Conservation (phyloP, 805 yeast genomes). For the Candida adriatica region DNA sequence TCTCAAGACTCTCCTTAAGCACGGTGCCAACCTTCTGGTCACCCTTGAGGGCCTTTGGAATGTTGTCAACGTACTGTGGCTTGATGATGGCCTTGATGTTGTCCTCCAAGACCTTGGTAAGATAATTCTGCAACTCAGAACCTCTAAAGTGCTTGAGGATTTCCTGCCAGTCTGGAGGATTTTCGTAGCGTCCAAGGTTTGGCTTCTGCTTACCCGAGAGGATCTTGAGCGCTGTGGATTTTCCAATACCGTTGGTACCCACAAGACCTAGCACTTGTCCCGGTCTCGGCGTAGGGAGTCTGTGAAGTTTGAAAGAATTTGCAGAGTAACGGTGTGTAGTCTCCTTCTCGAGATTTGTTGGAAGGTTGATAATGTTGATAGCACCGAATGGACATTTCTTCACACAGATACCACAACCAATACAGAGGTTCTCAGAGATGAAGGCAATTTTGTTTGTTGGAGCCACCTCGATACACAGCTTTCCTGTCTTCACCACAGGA, state of each 20-base stretch:
- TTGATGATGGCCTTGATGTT: conserved; percentile 93
- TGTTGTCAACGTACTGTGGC: conserved; percentile 97
- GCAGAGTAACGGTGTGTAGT: conserved; percentile 98
- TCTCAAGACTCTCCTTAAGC: conserved; percentile 69
- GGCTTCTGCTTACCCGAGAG: conserved; percentile 98
- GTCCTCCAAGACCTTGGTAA: conserved; percentile 90
- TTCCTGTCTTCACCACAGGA: conserved; percentile 98
- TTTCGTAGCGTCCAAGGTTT: conserved; percentile 87
- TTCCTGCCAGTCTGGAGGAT: conserved; percentile 97
- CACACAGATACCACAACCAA: conserved; percentile 99
- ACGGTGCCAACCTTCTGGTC: conserved; percentile 80
- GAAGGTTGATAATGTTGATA: conserved; percentile 89
- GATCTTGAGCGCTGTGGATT: conserved; percentile 93
- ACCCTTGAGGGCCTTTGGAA: conserved; percentile 93
- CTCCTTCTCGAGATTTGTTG: conserved; percentile 87
- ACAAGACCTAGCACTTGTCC: conserved; percentile 97
- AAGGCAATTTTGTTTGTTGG: conserved; percentile 91
- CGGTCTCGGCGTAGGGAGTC: conserved; percentile 97
- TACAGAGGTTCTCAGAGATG: conserved; percentile 89
- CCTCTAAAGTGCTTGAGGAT: conserved; percentile 91
- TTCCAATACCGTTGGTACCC: conserved; percentile 99
- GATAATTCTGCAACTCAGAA: conserved; percentile 92
- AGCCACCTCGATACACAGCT: conserved; percentile 92
- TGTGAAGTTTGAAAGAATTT: conserved; percentile 92
- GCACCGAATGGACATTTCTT: conserved; percentile 99